Conservation (phyloP, 306 rosid species). For the Delonix regia region DNA sequence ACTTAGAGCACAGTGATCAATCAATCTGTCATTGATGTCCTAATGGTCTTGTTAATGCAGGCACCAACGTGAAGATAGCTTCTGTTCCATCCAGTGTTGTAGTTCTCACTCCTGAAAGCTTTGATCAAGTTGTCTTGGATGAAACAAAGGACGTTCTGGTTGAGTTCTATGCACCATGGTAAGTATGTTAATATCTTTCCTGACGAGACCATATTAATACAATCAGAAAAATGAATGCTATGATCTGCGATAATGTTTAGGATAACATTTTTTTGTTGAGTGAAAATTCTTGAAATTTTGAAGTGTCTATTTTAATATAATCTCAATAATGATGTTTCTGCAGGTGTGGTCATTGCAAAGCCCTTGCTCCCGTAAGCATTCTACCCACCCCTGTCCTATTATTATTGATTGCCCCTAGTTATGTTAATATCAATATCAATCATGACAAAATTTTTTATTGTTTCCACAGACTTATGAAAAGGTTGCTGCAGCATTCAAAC, state of each 20-base stretch:
- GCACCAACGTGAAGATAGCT: constrained; percentile 84
- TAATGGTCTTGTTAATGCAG: constrained; percentile 47
- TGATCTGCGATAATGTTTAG: neutral
- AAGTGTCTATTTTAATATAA: neutral
- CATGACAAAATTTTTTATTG: constrained; percentile 19
- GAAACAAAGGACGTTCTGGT: constrained; percentile 82
- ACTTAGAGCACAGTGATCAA: neutral
- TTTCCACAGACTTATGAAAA: constrained; percentile 72
- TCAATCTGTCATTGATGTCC: constrained; percentile 28
- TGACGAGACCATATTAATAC: neutral
- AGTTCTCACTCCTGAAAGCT: constrained; percentile 63
- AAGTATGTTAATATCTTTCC: constrained; percentile 29
- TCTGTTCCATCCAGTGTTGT: constrained; percentile 68
- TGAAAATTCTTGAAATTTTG: neutral
- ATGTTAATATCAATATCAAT: constrained; percentile 19
- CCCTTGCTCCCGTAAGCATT: constrained; percentile 84
- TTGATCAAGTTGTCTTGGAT: constrained; percentile 75
- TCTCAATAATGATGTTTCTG: constrained; percentile 28
- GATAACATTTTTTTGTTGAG: neutral
- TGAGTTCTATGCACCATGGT: constrained; percentile 98
- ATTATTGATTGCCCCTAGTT: constrained; percentile 8
- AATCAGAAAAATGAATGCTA: neutral
- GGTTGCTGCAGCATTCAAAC: constrained; percentile 79
- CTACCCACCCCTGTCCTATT: constrained; percentile 27
- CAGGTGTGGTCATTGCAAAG: constrained; percentile 98